Conservation (phyloP, 78 protist genomes). For the Dictyostelium brefeldianum region DNA sequence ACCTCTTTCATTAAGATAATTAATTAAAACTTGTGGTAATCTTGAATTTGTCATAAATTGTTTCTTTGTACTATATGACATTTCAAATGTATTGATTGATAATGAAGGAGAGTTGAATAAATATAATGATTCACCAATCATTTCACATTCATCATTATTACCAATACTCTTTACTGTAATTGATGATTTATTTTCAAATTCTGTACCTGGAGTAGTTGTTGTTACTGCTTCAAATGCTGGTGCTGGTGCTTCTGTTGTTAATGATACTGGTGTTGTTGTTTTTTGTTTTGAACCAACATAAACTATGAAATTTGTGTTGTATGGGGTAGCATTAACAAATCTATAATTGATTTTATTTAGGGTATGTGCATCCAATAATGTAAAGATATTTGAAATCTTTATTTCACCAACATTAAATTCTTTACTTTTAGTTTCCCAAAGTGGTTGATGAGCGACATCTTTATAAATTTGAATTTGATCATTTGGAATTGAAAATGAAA, state of each 20-base stretch:
- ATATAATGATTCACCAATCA: neutral
- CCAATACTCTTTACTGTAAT: neutral
- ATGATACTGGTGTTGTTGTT: no score
- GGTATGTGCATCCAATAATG: neutral
- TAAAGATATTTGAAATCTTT: neutral
- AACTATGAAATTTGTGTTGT: neutral
- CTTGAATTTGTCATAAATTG: neutral
- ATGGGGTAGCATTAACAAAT: neutral
- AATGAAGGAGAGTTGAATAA: neutral
- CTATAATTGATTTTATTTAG: neutral
- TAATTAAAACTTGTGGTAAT: neutral
- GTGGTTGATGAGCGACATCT: slow-evolving; percentile 12
- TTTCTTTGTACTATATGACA: neutral
- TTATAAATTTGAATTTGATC: neutral
- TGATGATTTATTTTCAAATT: neutral
- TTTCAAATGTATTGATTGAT: neutral
- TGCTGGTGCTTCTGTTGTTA: no score
- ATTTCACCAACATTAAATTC: neutral
- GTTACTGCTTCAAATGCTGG: no score
- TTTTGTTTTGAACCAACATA: neutral
- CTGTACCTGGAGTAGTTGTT: neutral
- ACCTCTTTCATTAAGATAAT: neutral
- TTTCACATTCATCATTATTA: neutral
- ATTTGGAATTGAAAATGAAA: neutral
- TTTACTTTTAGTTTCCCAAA: neutral